Evolutionary conservation across 2,329 filamentous ascomycete species (phyloP).

Genomic region (Cladosporium cucumerinum): DNA sequence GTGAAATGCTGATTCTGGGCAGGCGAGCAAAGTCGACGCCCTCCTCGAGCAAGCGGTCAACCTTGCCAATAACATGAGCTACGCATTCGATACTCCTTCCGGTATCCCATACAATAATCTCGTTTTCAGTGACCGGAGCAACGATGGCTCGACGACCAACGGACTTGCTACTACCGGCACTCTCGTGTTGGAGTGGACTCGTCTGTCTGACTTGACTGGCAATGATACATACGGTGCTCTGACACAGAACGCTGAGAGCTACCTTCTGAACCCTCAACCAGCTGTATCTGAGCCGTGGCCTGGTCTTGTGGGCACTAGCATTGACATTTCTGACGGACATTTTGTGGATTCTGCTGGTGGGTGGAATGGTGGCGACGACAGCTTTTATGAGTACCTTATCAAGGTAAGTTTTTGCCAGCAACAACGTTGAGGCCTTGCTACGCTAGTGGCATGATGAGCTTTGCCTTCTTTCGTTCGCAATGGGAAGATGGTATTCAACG

Average conservation of each 20-base stretch:
- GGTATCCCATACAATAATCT: constrained; percentile 72
- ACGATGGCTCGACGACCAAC: constrained; percentile 56
- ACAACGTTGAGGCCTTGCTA: neutral
- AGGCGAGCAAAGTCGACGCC: constrained; percentile 49
- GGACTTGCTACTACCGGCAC: constrained; percentile 75
- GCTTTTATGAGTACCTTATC: constrained; percentile 85
- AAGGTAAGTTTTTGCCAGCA: constrained; percentile 46
- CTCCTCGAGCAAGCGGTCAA: constrained; percentile 65
- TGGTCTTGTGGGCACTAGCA: constrained; percentile 66
- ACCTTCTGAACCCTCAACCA: constrained; percentile 66
- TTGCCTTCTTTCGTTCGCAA: neutral
- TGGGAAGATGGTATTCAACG: neutral
- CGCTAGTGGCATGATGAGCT: neutral
- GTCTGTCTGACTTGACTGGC: constrained; percentile 70
- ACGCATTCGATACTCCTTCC: constrained; percentile 72
- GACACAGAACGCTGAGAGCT: constrained; percentile 63
- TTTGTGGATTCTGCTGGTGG: constrained; percentile 68
- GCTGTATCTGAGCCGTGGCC: constrained; percentile 67
- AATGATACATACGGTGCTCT: constrained; percentile 64
- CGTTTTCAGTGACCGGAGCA: constrained; percentile 50
- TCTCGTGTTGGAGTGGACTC: constrained; percentile 80
- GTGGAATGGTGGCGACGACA: constrained; percentile 75
- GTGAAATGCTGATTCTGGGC: neutral
- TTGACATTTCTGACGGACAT: constrained; percentile 62
- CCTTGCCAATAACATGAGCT: constrained; percentile 70